These are phyloP conservation scores for Colletotrichum lini DNA, from an alignment of 2,329 filamentous ascomycete genomes.

Conservation along the genomic window DNA sequence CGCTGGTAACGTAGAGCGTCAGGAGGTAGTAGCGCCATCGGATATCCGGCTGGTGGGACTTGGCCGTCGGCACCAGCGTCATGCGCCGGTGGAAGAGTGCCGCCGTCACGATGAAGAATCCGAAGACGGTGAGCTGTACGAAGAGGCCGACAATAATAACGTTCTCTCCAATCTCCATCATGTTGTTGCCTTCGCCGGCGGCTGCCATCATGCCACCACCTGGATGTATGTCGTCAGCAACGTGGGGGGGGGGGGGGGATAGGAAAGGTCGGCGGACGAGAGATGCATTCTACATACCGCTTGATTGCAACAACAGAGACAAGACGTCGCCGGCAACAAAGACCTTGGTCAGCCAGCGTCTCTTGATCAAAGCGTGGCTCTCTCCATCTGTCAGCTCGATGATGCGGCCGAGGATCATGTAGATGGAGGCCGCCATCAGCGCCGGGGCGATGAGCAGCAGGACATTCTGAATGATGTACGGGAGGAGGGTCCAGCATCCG, in stretches of 20 bases:
- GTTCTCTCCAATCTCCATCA: slow-evolving; percentile 54
- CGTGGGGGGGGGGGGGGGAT: too few relatives aligned
- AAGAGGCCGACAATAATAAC: slow-evolving; percentile 67
- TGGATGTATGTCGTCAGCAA: neutral
- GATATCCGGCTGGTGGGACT: slow-evolving; percentile 33
- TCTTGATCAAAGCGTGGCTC: slow-evolving; percentile 57
- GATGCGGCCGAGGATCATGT: slow-evolving; percentile 62
- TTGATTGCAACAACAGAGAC: slow-evolving; percentile 56
- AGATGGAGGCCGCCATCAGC: slow-evolving; percentile 61
- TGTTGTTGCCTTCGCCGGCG: slow-evolving; percentile 22
- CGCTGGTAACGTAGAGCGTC: slow-evolving; percentile 51
- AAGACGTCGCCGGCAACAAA: slow-evolving; percentile 66
- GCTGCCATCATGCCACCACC: slow-evolving; percentile 39
- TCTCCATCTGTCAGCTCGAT: slow-evolving; percentile 56
- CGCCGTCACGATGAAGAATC: slow-evolving; percentile 64
- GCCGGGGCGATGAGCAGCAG: slow-evolving; percentile 57
- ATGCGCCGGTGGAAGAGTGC: slow-evolving; percentile 58
- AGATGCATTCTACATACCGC: slow-evolving; percentile 39
- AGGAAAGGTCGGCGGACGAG: neutral
- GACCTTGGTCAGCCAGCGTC: slow-evolving; percentile 63
- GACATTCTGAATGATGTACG: slow-evolving; percentile 57
- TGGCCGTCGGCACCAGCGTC: slow-evolving; percentile 43
- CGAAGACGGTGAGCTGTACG: slow-evolving; percentile 68
- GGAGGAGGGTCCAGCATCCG: slow-evolving; percentile 58
- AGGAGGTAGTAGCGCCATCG: slow-evolving; percentile 51